These are phyloP conservation scores for Aspergillus sp. DNA, from an alignment of 2,329 filamentous ascomycete genomes.

Conservation along the genomic window DNA sequence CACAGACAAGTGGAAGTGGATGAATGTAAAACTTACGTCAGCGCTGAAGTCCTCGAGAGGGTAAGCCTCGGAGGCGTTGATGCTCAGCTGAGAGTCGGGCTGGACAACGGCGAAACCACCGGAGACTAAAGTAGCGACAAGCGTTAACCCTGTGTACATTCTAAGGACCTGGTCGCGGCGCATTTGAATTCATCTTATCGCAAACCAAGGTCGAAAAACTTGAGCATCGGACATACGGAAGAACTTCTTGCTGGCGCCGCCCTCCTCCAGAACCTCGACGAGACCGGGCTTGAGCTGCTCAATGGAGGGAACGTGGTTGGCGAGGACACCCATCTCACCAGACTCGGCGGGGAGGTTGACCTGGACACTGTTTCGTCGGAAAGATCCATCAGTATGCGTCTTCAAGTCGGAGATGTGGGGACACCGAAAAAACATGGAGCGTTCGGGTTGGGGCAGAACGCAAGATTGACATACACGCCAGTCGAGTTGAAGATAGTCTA, in stretches of 20 bases:
- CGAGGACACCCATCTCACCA: conserved; percentile 98
- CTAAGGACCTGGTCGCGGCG: not conserved
- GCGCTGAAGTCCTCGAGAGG: conserved; percentile 92
- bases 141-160: conserved; percentile 13
- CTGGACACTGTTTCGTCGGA: conserved; percentile 66
- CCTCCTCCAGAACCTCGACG: conserved; percentile 92
- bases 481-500: conserved; percentile 64
- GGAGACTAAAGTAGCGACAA: conserved; percentile 57
- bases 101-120: conserved; percentile 96
- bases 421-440: not conserved
- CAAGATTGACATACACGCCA: conserved; percentile 55
- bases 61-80: conserved; percentile 96
- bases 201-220: not conserved
- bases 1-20: not conserved
- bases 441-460: conserved; percentile 2
- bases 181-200: not conserved
- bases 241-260: conserved; percentile 83
- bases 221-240: conserved; percentile 66
- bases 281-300: conserved; percentile 98
- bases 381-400: conserved; percentile 50
- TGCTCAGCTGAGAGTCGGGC: conserved; percentile 89
- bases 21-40: conserved; percentile 49
- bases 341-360: conserved; percentile 98
- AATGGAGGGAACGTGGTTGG: conserved; percentile 97
- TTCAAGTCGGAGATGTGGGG: conserved; percentile 5